Base-by-base conservation (phyloP, 2,329 filamentous ascomycete genomes). In the Fusarium oxysporum region DNA sequence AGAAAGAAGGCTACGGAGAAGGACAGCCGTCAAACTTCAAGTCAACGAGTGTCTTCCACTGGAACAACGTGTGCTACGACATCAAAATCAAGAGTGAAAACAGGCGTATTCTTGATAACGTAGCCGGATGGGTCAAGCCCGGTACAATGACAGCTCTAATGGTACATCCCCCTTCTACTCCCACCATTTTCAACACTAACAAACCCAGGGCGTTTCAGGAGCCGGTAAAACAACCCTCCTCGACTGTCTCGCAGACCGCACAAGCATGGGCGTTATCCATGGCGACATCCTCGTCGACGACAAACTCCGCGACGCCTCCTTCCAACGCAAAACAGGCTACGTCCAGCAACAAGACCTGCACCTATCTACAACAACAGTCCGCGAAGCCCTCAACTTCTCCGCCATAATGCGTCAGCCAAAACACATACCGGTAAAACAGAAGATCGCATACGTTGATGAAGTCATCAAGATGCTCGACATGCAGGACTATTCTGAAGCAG, bases 331-430 rank as follows among this genome's bases (percentile, higher is more conserved):
- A 82, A 96, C 93, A 0, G 94, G 94, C 47, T 96, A 96, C 74
- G 94, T 94, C 30, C 93, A 96, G 78, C 94, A 97, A 80, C 93
- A 96, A 78, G 94, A 97, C 86, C 86, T 97, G 4, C 94, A 97
- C 80, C 85, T 96, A 17, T 86, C 90, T 19, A 96, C 93, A 0
- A 90, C 91, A 1, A 97, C 94, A 1, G 94, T 97, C 32, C 90
- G 94, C 65, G 94, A 97, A 81, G 93, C 93, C 7, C 86, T 97
- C 38, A 89, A 89, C 72, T 97, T 97, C 82, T 94, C 91, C 73
- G 94, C 94, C n/a, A 80, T 94, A 9, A 90, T 97, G 45, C 91
- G 94, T 62, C 94, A 97, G 75, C 93, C 94, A 1, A 89, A 87
- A 38, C 84, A 90, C 41, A 87, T 92, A 21, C 85, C 92, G 2